Evolutionary conservation across 306 rosid species (phyloP).

Genomic region (Trichosanthes cucumerina): DNA sequence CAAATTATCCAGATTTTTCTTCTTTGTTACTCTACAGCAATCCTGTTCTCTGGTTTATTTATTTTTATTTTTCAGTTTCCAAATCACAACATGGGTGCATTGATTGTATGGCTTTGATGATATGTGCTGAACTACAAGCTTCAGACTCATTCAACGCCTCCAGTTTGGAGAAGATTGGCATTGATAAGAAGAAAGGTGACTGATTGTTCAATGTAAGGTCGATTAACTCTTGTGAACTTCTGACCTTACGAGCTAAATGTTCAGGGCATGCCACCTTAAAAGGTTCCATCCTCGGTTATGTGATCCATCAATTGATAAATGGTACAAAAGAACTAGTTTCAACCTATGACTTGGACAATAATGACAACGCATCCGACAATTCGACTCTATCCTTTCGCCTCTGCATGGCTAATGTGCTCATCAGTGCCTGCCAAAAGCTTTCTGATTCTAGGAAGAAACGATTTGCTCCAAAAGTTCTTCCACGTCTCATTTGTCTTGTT

Average conservation of each 20-base stretch:
- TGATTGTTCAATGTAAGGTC: not conserved
- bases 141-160: conserved; percentile 23
- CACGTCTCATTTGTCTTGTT: conserved; percentile 36
- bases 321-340: conserved; percentile 10
- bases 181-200: conserved; percentile 35
- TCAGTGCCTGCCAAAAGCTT: conserved; percentile 75
- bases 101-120: conserved; percentile 83
- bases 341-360: conserved; percentile 13
- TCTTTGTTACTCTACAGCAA: not conserved
- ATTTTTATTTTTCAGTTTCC: conserved; percentile 33
- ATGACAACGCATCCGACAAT: conserved; percentile 9
- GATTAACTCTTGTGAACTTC: not conserved
- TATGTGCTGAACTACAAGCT: conserved; percentile 64
- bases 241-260: conserved; percentile 19
- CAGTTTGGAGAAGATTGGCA: conserved; percentile 18
- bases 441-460: conserved; percentile 42
- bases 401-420: conserved; percentile 93
- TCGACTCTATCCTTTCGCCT: conserved; percentile 39
- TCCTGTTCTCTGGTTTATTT: conserved; percentile 2
- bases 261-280: conserved; percentile 31
- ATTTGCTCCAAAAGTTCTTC: conserved; percentile 45
- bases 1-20: conserved; percentile 7
- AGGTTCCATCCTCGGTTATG: conserved; percentile 30
- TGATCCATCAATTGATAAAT: conserved; percentile 30
- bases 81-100: conserved; percentile 92